Percentiles rank a stretch among this genome's conserved stretches.
These are phyloP conservation scores for Coemansia sp. DNA, from an alignment of 192 early-diverging fungal genomes.

Conservation along the genomic window DNA sequence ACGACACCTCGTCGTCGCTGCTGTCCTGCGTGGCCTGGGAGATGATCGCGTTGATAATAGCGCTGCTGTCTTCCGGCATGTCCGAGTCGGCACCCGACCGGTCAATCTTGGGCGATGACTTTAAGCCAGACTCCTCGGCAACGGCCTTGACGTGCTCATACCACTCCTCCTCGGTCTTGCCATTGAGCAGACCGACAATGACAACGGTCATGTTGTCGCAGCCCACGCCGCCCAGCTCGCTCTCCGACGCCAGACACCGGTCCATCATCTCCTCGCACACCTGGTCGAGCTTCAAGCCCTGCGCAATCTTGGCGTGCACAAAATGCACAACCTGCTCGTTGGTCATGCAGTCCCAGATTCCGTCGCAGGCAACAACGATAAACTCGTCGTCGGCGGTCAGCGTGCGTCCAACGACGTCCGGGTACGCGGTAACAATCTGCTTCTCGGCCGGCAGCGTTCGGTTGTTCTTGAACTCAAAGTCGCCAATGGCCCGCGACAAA, in stretches of 20 bases:
- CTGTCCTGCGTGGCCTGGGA: slow-evolving; percentile 16
- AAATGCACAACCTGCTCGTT: slow-evolving; percentile 89
- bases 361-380: slow-evolving; percentile 95
- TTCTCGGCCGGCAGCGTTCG: slow-evolving; percentile 70
- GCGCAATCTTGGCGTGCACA: slow-evolving; percentile 68
- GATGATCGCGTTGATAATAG: slow-evolving; percentile 36
- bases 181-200: slow-evolving; percentile 83
- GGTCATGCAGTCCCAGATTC: slow-evolving; percentile 98
- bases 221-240: slow-evolving; percentile 86
- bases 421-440: slow-evolving; percentile 92
- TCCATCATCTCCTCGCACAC: slow-evolving; percentile 93
- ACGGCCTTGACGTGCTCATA: slow-evolving; percentile 49
- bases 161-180: slow-evolving; percentile 79
- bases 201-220: slow-evolving; percentile 99
- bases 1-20: slow-evolving; percentile 16
- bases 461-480: slow-evolving; percentile 99
- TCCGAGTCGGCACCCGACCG: slow-evolving; percentile 23
- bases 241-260: slow-evolving; percentile 84
- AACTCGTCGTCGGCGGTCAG: slow-evolving; percentile 72
- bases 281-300: slow-evolving; percentile 59
- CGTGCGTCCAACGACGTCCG: slow-evolving; percentile 70
- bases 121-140: slow-evolving; percentile 45
- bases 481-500: slow-evolving; percentile 94
- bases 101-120: slow-evolving; percentile 46
- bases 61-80: slow-evolving; percentile 27